Percentiles rank a stretch among this genome's conserved stretches.
Evolutionary conservation across 2,329 filamentous ascomycete genomes (phyloP).

Genomic region (Decorospora gaudefroyi): DNA sequence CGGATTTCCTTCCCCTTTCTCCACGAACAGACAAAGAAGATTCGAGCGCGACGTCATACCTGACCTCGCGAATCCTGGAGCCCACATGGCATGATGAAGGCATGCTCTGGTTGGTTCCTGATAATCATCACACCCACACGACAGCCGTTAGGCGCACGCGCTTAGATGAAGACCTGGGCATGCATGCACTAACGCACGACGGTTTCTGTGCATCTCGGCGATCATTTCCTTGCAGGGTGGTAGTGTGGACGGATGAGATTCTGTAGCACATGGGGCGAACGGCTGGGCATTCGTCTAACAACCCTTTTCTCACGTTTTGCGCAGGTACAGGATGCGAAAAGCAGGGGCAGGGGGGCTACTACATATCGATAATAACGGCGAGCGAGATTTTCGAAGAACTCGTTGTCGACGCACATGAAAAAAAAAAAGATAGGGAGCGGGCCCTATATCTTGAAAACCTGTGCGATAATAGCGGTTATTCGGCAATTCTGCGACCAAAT

Average conservation of each 20-base stretch:
- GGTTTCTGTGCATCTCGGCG: neutral
- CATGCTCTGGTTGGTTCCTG: constrained; percentile 9
- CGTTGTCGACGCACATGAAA: neutral
- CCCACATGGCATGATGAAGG: neutral
- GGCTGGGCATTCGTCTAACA: constrained; percentile 4
- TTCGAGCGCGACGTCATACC: constrained; percentile 6
- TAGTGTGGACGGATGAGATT: constrained; percentile 1
- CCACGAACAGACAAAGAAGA: constrained; percentile 6
- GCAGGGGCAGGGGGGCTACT: no score
- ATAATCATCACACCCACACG: constrained; percentile 8
- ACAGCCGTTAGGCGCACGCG: constrained; percentile 3
- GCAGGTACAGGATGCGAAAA: constrained; percentile 1
- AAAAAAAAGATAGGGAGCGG: no score
- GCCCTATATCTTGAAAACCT: neutral
- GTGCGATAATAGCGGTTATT: constrained; percentile 1
- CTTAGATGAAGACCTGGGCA: neutral
- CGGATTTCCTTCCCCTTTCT: neutral
- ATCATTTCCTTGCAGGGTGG: constrained; percentile 1
- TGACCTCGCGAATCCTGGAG: neutral
- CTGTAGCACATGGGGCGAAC: no score
- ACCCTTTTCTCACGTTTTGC: constrained; percentile 2
- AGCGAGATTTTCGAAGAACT: neutral
- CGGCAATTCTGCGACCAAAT: no score
- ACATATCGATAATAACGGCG: constrained; percentile 2
- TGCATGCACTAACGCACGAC: constrained; percentile 2